A percentile compares a stretch with the other conserved stretches of the same genome.
These are phyloP conservation scores for Boletus subcaerulescens DNA, from an alignment of 768 basidiomycete genomes.

Conservation along the genomic window DNA sequence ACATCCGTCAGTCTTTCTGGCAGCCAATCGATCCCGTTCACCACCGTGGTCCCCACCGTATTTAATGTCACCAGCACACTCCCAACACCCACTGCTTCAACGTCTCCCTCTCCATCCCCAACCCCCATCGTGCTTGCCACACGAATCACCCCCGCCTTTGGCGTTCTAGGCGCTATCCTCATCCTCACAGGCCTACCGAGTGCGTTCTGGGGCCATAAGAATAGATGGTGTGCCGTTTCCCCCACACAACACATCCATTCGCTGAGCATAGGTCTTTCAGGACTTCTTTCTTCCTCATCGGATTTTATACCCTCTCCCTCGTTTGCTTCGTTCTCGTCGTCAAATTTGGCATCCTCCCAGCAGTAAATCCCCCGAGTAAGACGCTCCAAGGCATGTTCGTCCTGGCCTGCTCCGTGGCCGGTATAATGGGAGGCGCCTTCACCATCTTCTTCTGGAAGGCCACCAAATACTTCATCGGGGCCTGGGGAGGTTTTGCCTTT, in stretches of 20 bases:
- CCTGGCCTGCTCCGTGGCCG: slow-evolving; percentile 74
- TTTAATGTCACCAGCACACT: slow-evolving; percentile 61
- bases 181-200: slow-evolving; percentile 88
- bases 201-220: slow-evolving; percentile 92
- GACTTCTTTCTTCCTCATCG: slow-evolving; percentile 92
- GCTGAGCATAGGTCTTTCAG: slow-evolving; percentile 38
- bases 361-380: slow-evolving; percentile 74
- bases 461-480: slow-evolving; percentile 72
- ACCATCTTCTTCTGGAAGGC: slow-evolving; percentile 93
- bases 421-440: slow-evolving; percentile 78
- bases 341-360: slow-evolving; percentile 82
- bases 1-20: slow-evolving; percentile 48
- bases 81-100: slow-evolving; percentile 46
- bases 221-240: slow-evolving; percentile 68
- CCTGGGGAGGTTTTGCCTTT: slow-evolving; percentile 71
- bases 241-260: background rate
- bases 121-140: slow-evolving; percentile 49
- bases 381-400: slow-evolving; percentile 90
- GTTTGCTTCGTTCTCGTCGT: slow-evolving; percentile 85
- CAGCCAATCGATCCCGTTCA: slow-evolving; percentile 45
- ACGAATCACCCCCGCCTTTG: slow-evolving; percentile 82
- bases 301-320: slow-evolving; percentile 85
- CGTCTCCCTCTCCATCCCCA: slow-evolving; percentile 38
- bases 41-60: slow-evolving; percentile 56
- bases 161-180: slow-evolving; percentile 81